Conservation (phyloP, 345 rosid species). For the Linum lewisii region DNA sequence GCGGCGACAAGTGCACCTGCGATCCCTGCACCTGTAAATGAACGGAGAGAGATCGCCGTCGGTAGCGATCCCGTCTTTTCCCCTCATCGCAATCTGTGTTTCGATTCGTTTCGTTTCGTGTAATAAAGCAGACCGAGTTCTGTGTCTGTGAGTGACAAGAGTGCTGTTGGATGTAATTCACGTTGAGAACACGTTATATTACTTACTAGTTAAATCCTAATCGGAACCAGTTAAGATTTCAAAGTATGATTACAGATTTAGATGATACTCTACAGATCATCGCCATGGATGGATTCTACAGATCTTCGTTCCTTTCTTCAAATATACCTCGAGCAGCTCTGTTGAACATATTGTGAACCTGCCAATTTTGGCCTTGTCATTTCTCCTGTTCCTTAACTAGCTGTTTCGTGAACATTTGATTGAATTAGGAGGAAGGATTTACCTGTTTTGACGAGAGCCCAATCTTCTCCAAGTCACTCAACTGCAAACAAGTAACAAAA, state of each 20-base stretch:
- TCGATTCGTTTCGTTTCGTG: too few species aligned
- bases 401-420: neutral
- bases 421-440: neutral
- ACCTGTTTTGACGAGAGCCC: constrained; percentile 86
- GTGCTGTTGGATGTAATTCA: too few species aligned
- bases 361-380: constrained; percentile 1
- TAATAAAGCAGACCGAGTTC: too few species aligned
- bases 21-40: constrained; percentile 82
- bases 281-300: too few species aligned
- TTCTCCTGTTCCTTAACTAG: neutral
- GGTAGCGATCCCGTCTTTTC: too few species aligned
- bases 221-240: too few species aligned
- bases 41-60: constrained; percentile 10
- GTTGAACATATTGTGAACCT: constrained; percentile 54
- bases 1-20: constrained; percentile 72
- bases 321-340: constrained; percentile 52
- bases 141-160: too few species aligned
- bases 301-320: constrained; percentile 6
- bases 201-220: too few species aligned
- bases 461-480: constrained; percentile 61
- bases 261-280: neutral
- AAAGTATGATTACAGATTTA: too few species aligned
- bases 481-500: constrained; percentile 42
- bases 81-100: too few species aligned
- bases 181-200: too few species aligned